Evolutionary conservation across 305 asterid species (phyloP).

Genomic region (Fraxinus velutina): DNA sequence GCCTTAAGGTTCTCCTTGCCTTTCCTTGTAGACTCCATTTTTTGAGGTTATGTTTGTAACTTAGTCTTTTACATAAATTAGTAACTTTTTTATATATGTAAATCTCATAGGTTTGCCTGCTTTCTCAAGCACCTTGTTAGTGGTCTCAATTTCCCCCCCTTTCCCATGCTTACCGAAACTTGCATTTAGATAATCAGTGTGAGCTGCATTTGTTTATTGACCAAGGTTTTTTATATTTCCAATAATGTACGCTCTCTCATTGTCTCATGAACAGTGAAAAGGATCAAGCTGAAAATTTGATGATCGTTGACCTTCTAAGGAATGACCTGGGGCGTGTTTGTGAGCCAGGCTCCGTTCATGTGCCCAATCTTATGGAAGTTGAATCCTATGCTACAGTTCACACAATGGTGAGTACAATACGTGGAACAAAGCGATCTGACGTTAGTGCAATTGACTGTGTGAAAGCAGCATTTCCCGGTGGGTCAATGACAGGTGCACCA

Average conservation of each 20-base stretch:
- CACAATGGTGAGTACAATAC: constrained; percentile 96
- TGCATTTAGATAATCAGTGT: neutral
- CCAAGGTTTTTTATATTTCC: neutral
- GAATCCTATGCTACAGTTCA: constrained; percentile 93
- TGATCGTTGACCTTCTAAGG: constrained; percentile 94
- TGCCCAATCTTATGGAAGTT: constrained; percentile 87
- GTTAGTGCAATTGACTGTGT: constrained; percentile 70
- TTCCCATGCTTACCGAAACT: neutral
- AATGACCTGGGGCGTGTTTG: constrained; percentile 95
- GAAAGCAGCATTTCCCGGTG: constrained; percentile 93
- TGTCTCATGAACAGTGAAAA: constrained; percentile 60
- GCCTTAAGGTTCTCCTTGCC: neutral
- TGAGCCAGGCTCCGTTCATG: constrained; percentile 89
- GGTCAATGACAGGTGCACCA: constrained; percentile 99
- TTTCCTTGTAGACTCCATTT: neutral
- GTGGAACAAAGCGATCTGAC: constrained; percentile 59
- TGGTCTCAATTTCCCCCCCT: neutral
- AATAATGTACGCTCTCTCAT: neutral
- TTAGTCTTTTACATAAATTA: neutral
- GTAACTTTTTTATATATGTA: neutral
- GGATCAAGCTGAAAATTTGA: constrained; percentile 95
- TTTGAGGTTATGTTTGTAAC: neutral
- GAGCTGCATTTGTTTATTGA: neutral
- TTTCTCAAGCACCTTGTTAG: neutral
- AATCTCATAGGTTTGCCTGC: neutral